Conservation (phyloP, 1,139 yeast species). For the Eremothecium sinecaudum region DNA sequence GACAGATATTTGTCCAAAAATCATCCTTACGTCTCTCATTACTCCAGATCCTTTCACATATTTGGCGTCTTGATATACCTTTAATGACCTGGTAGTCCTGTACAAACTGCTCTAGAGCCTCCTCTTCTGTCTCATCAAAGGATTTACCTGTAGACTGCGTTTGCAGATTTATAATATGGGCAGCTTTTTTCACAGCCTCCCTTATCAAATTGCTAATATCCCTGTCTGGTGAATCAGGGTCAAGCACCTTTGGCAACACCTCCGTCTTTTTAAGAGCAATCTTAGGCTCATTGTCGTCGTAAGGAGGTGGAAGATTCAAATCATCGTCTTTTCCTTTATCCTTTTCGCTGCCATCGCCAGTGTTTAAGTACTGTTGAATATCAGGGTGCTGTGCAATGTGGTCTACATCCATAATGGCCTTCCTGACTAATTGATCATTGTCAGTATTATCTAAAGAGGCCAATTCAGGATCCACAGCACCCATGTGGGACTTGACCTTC, state of each 20-base stretch:
- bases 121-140: slow-evolving; percentile 46
- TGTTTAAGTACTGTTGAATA: slow-evolving; percentile 37
- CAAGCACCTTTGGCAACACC: slow-evolving; percentile 22
- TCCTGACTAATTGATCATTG: slow-evolving; percentile 46
- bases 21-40: slow-evolving; percentile 74
- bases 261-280: slow-evolving; percentile 12
- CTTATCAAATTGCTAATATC: slow-evolving; percentile 25
- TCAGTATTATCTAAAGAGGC: slow-evolving; percentile 38
- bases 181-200: slow-evolving; percentile 29
- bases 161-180: slow-evolving; percentile 23
- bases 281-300: slow-evolving; percentile 8
- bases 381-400: slow-evolving; percentile 41
- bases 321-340: slow-evolving; percentile 12
- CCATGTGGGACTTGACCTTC: slow-evolving; percentile 20
- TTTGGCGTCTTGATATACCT: slow-evolving; percentile 52
- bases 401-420: slow-evolving; percentile 58
- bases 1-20: slow-evolving; percentile 77
- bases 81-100: slow-evolving; percentile 55
- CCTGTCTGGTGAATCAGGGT: slow-evolving; percentile 9
- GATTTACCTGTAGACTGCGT: slow-evolving; percentile 30
- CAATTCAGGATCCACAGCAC: slow-evolving; percentile 53
- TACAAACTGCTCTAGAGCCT: slow-evolving; percentile 64
- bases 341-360: slow-evolving; percentile 23
- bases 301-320: slow-evolving; percentile 4
- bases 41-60: slow-evolving; percentile 82